Evolutionary conservation across 2,329 filamentous ascomycete genomes (phyloP).

Genomic region (Fusarium haematococcum): DNA sequence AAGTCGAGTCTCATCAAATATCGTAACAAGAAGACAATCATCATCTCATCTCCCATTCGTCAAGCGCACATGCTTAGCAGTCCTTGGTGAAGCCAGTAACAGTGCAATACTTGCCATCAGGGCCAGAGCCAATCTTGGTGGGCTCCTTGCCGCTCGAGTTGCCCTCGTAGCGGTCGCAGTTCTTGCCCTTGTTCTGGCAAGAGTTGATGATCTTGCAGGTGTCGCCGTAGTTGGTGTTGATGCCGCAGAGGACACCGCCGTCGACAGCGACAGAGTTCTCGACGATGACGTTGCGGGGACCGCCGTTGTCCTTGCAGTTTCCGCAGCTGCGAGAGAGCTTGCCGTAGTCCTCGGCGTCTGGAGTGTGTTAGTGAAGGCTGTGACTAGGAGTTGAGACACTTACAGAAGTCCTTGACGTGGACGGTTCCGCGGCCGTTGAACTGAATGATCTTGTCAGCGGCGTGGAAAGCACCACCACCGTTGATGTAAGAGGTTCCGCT

Average conservation of each 20-base stretch:
- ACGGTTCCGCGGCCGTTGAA: constrained; percentile 57
- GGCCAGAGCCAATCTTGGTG: constrained; percentile 40
- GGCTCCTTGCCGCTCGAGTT: constrained; percentile 39
- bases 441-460: constrained; percentile 49
- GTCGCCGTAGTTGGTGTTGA: constrained; percentile 44
- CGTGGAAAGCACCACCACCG: constrained; percentile 41
- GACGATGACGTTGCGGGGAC: constrained; percentile 37
- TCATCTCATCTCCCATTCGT: background rate
- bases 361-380: background rate
- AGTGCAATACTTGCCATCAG: constrained; percentile 37
- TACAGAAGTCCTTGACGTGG: constrained; percentile 51
- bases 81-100: constrained; percentile 13
- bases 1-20: background rate
- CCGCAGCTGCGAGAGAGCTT: constrained; percentile 64
- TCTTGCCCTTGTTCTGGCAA: constrained; percentile 40
- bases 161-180: constrained; percentile 34
- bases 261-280: constrained; percentile 34
- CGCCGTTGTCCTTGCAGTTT: constrained; percentile 44
- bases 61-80: constrained; percentile 25
- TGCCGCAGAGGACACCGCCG: constrained; percentile 40
- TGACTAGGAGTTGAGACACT: background rate
- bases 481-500: constrained; percentile 56
- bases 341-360: constrained; percentile 47
- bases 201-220: constrained; percentile 40
- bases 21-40: background rate